Evolutionary conservation across 2,329 filamentous ascomycete species (phyloP), one percentile per base, ranked within the genome.

Genomic region (Fusarium tricinctum): DNA sequence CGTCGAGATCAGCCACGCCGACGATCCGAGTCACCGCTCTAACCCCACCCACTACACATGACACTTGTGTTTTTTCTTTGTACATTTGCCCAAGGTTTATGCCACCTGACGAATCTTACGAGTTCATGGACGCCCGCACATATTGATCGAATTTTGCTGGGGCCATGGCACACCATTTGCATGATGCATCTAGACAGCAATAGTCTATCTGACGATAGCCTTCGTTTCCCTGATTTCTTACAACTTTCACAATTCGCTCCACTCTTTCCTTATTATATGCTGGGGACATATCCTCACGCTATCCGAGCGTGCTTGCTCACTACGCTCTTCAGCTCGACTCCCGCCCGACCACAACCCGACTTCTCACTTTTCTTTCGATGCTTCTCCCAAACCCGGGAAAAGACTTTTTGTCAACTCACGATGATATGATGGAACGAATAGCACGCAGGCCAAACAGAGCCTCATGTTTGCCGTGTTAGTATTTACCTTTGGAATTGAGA

Each of bases 21-120:
- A 58, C 82, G 82, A 50, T 85, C 86, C 9, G 82, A 86, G 66
- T 86, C 85, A 22, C 85, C 85, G 5, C 72, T 82, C 42, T 85
- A 78, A 81, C 13, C 46, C 19, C 23, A 13, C 28, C 13, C 30
- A 48, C 50, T 26, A 19, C n/a, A 40, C 22, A 43, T 39, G 23
- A 58, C 51, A n/a, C 49, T 42, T 32, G 12, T 32, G 53, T 58
- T 71, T 60, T 64, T 68, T 51, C 30, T 65, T 63, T 69, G 64
- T 72, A 70, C 63, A 68, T 57, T 68, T 58, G 50, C 59, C 46
- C 47, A 63, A 59, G 35, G 45, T 68, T 67, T 48, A 73, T 70
- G 63, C 66, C 64, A 47, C 58, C 61, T 65, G 57, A 73, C 57
- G 70, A 73, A n/a, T 58, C 68, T 73, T 53, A 74, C 63, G 71